Percentiles rank a stretch among this genome's conserved stretches.
These are phyloP conservation scores for Hondaea fermentalgiana DNA, from an alignment of 108 stramenopile genomes.

Conservation along the genomic window DNA sequence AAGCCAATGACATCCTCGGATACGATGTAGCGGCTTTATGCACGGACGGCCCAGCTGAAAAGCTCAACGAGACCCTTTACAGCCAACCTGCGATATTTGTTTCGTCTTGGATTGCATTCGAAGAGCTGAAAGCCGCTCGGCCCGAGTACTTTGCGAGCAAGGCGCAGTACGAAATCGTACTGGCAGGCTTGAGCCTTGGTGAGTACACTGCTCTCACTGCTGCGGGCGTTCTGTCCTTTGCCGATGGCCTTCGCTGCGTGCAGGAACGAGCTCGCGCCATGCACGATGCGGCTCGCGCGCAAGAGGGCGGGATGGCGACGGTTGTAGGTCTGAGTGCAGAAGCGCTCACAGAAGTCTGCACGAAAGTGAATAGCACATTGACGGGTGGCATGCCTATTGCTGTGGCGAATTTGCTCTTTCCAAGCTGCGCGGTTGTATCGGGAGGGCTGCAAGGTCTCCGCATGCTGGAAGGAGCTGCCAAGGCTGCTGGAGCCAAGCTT, in stretches of 20 bases:
- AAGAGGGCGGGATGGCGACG: background rate
- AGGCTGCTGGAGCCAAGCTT: background rate
- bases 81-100: background rate
- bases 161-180: background rate
- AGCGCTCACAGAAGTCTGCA: background rate
- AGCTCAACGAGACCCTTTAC: background rate
- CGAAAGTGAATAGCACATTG: too few relatives aligned
- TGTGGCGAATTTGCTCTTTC: background rate
- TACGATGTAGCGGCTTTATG: background rate
- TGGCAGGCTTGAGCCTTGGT: background rate
- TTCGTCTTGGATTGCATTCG: background rate
- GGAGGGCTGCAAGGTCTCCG: background rate
- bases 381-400: background rate
- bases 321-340: background rate
- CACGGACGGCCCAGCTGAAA: background rate
- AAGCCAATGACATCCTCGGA: background rate
- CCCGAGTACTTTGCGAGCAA: background rate
- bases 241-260: background rate
- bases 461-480: background rate
- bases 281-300: background rate
- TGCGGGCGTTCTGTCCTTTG: background rate
- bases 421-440: background rate
- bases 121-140: background rate
- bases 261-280: background rate
- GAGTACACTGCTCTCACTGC: background rate